Percentiles rank a stretch among this genome's conserved stretches.
These are phyloP conservation scores for Cytospora piceae DNA, from an alignment of 2,329 filamentous ascomycete species.

Conservation along the genomic window DNA sequence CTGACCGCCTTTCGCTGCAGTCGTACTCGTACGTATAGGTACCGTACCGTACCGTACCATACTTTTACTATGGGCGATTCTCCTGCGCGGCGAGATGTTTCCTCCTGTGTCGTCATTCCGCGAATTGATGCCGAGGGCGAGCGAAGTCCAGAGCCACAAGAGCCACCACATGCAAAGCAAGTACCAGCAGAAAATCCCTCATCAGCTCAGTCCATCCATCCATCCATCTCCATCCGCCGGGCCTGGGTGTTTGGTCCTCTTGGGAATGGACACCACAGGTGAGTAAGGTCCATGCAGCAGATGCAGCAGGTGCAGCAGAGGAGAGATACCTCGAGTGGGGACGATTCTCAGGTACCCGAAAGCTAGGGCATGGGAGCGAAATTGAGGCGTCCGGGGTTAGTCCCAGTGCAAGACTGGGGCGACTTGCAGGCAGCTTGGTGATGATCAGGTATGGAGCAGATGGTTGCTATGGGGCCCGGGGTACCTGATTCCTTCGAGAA, in stretches of 20 bases:
- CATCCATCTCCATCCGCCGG: conserved; percentile 15
- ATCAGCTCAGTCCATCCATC: conserved; percentile 6
- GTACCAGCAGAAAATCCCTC: conserved; percentile 25
- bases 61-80: conserved; percentile 8
- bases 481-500: conserved; percentile 6
- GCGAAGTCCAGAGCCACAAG: conserved; percentile 1
- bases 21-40: not conserved
- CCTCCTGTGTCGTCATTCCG: conserved; percentile 30
- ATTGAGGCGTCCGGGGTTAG: conserved; percentile 20
- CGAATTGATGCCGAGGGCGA: conserved; percentile 29
- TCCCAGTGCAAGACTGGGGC: conserved; percentile 1
- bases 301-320: conserved; percentile 3
- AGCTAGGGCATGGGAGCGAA: conserved; percentile 17
- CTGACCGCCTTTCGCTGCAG: conserved; percentile 24
- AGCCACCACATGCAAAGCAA: conserved; percentile 2
- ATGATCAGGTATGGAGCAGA: conserved; percentile 14
- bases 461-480: conserved; percentile 14
- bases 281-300: not conserved
- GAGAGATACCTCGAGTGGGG: conserved; percentile 16
- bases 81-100: not conserved
- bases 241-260: conserved; percentile 3
- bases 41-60: not conserved
- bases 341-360: conserved; percentile 6
- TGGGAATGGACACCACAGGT: conserved; percentile 10
- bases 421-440: conserved; percentile 10